Conservation (phyloP, 345 rosid species). For the Acer campestre region DNA sequence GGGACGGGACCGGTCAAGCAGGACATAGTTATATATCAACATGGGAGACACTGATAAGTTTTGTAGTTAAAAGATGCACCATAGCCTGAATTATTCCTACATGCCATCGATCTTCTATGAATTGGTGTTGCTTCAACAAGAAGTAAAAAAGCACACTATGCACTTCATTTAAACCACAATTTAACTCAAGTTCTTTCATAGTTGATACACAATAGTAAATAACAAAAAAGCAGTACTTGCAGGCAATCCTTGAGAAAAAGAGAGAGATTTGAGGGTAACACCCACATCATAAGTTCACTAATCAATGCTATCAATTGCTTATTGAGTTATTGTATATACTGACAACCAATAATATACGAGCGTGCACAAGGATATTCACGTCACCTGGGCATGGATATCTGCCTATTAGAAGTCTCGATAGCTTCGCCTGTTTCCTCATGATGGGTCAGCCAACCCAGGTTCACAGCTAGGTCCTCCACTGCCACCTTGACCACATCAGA, state of each 20-base stretch:
- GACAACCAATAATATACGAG: constrained; percentile 4
- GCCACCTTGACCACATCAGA: constrained; percentile 88
- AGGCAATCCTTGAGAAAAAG: not conserved
- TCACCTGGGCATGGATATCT: constrained; percentile 29
- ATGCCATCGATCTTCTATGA: not conserved
- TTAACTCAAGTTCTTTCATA: not conserved
- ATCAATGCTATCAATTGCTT: constrained; percentile 17
- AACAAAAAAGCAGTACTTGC: not conserved
- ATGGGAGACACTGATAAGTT: not conserved
- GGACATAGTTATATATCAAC: not conserved
- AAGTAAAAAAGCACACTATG: not conserved
- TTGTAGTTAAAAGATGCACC: not conserved
- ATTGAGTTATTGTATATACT: constrained; percentile 27
- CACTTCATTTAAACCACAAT: constrained; percentile 11
- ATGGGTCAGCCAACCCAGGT: constrained; percentile 52
- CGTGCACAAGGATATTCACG: constrained; percentile 7
- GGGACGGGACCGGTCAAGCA: too few relatives aligned
- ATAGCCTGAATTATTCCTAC: not conserved
- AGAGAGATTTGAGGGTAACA: not conserved
- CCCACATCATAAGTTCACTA: constrained; percentile 13
- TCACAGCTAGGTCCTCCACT: constrained; percentile 76
- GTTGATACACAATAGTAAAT: constrained; percentile 8
- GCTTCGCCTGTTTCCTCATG: constrained; percentile 42
- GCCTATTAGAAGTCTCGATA: constrained; percentile 31
- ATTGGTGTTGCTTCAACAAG: not conserved